Conservation (phyloP, 2,329 filamentous ascomycete genomes). For the Ampelomyces quisqualis region DNA sequence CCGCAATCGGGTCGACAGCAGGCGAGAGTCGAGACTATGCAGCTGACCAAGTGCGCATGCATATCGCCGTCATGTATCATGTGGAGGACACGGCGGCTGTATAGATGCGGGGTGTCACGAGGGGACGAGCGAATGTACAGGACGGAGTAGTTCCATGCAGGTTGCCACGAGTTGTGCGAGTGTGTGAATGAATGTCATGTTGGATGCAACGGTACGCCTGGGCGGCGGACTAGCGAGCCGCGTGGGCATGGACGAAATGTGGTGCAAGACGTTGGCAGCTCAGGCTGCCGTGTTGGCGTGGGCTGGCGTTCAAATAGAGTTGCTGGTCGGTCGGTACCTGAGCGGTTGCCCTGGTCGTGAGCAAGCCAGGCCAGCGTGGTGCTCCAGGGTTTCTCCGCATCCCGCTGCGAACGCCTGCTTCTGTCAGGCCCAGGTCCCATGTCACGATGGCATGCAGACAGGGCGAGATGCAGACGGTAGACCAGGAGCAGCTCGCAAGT, state of each 20-base stretch:
- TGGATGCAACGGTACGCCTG: too few species aligned
- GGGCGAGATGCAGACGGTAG: conserved; percentile 22
- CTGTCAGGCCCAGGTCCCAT: conserved; percentile 43
- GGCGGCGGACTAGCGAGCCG: too few species aligned
- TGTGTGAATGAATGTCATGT: too few species aligned
- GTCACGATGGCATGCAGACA: conserved; percentile 39
- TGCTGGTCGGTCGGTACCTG: conserved; percentile 39
- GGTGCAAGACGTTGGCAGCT: too few species aligned
- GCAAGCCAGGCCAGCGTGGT: conserved; percentile 33
- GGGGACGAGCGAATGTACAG: conserved; percentile 5
- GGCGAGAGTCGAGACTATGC: too few species aligned
- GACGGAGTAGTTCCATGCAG: conserved; percentile 22
- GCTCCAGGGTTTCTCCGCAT: conserved; percentile 44
- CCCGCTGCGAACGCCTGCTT: conserved; percentile 40
- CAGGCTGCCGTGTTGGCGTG: conserved; percentile 1
- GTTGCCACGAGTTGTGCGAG: conserved; percentile 21
- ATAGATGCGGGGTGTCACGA: conserved; percentile 13
- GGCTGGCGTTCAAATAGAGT: conserved; percentile 41
- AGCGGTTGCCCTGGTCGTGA: conserved; percentile 40
- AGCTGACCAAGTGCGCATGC: conserved; percentile 36
- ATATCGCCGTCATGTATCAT: conserved; percentile 30
- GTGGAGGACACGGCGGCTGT: conserved; percentile 22
- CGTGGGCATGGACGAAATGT: too few species aligned
- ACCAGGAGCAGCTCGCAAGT: conserved; percentile 24
- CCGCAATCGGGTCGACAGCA: too few species aligned